Base-by-base conservation (phyloP, 768 basidiomycete species). In the Boletellus sp. region DNA sequence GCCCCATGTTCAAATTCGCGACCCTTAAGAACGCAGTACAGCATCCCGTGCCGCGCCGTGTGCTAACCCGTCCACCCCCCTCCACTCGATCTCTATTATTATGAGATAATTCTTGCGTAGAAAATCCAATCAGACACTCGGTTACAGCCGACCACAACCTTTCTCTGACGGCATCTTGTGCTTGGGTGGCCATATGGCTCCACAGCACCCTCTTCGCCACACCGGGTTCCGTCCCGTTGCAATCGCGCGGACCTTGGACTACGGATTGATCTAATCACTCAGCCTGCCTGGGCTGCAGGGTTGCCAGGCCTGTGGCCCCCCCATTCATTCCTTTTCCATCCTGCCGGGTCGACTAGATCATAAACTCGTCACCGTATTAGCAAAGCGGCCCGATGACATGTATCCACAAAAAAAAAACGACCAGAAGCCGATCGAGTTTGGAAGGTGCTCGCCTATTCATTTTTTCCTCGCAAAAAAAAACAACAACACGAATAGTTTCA, bases 171-270 rank as follows among this genome's bases (percentile, higher is more conserved):
- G 64, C 60, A 67, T 58, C 46, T 47, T 60, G 41, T 53, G 49
- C 26, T 26, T 6, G 26, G 9, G 26, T 26, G 26, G 26, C 64
- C 62, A 64, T 59, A 64, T 61, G 61, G 59, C 32, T 33, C 42
- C 51, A 28, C 28, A 28, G 28, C 28, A 28, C 28, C 28, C 9
- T 11, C 28, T 28, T 28, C 8, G 28, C 41, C 53, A 54, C 65
- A 62, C 58, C 64, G 62, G 65, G 51, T 53, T 61, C 56, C 63
- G 65, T 66, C 43, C 60, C 65, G 60, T 51, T 50, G 48, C 48
- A 51, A 62, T 62, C 57, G 56, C 50, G 63, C 62, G 63, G 64
- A 57, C 45, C 47, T 59, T 48, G 34, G 46, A 46, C 23, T 46
- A 52, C 50, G 37, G 50, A 56, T 48, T 53, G 61, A 59, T 66